A percentile compares a stretch with the other conserved stretches of the same genome.
Conservation (phyloP, 192 early-diverging fungal genomes). For the Geranomyces michiganensis region DNA sequence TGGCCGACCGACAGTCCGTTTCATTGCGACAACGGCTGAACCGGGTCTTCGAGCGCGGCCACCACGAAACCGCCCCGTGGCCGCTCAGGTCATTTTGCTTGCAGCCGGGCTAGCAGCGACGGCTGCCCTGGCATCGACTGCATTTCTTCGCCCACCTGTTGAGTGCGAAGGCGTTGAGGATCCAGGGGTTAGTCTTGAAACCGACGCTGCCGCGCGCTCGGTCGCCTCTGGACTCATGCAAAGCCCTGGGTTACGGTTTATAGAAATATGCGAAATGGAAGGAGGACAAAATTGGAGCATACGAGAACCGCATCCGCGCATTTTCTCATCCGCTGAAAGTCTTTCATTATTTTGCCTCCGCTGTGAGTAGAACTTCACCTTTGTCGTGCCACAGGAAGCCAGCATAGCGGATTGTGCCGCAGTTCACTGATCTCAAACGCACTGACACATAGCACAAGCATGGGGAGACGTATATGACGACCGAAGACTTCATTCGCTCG, state of each 20-base stretch:
- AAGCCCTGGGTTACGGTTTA: not conserved
- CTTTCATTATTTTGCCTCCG: slow-evolving; percentile 49
- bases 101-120: not conserved
- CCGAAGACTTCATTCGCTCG: slow-evolving; percentile 44
- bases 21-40: too few species aligned
- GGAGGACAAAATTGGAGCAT: slow-evolving; percentile 28
- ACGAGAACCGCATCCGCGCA: slow-evolving; percentile 34
- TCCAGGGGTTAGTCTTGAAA: not conserved
- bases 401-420: not conserved
- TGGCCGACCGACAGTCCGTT: too few species aligned
- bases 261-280: slow-evolving; percentile 31
- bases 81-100: not conserved
- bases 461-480: slow-evolving; percentile 44
- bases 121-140: not conserved
- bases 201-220: too few species aligned
- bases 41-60: too few species aligned
- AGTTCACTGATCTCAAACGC: not conserved
- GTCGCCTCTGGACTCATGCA: too few species aligned
- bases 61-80: too few species aligned
- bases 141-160: not conserved
- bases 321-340: slow-evolving; percentile 46
- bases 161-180: slow-evolving; percentile 9
- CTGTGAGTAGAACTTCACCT: slow-evolving; percentile 12
- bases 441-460: slow-evolving; percentile 29
- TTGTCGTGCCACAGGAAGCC: too few species aligned